phyloP scores from a whole-genome alignment of 1,284 basidiomycete genomes.

The Wallemia hederae region DNA sequence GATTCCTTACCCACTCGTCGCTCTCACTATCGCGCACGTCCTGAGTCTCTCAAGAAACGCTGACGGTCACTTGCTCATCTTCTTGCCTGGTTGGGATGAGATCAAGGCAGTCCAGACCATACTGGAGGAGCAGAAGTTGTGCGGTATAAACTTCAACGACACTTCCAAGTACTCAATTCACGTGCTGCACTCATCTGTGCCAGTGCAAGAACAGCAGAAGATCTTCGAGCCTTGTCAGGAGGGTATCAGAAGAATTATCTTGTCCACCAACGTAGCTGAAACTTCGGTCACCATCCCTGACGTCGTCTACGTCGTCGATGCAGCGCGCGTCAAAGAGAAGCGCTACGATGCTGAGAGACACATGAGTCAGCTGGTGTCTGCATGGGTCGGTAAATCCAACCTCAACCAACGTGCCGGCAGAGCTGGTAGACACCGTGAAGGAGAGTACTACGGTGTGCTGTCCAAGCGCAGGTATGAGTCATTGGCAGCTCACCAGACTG shows the following conservation, averaged over 20 bases:
- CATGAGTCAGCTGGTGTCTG: slow-evolving; percentile 57
- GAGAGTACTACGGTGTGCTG: slow-evolving; percentile 71
- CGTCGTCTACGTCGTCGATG: slow-evolving; percentile 80
- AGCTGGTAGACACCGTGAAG: slow-evolving; percentile 68
- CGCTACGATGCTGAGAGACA: slow-evolving; percentile 73
- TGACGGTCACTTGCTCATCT: slow-evolving; percentile 72
- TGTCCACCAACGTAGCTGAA: slow-evolving; percentile 89
- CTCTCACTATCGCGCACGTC: slow-evolving; percentile 52
- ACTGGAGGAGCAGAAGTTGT: slow-evolving; percentile 26
- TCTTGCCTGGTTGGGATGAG: slow-evolving; percentile 77
- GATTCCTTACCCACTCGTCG: slow-evolving; percentile 53
- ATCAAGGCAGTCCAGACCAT: slow-evolving; percentile 48
- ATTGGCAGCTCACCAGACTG: slow-evolving; percentile 55
- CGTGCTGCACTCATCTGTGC: slow-evolving; percentile 67
- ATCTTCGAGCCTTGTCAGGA: slow-evolving; percentile 53
- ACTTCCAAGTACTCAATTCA: slow-evolving; percentile 40
- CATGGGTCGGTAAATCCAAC: slow-evolving; percentile 81
- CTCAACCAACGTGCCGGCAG: slow-evolving; percentile 77
- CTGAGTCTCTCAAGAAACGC: slow-evolving; percentile 28
- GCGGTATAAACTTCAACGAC: slow-evolving; percentile 34
- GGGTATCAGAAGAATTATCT: slow-evolving; percentile 58
- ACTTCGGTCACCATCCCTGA: slow-evolving; percentile 89
- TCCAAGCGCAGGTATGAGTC: slow-evolving; percentile 31
- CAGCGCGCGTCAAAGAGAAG: slow-evolving; percentile 66
- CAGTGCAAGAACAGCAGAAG: slow-evolving; percentile 61